These are phyloP conservation scores for Quambalaria eucalypti DNA, from an alignment of 1,284 basidiomycete genomes.

Conservation along the genomic window DNA sequence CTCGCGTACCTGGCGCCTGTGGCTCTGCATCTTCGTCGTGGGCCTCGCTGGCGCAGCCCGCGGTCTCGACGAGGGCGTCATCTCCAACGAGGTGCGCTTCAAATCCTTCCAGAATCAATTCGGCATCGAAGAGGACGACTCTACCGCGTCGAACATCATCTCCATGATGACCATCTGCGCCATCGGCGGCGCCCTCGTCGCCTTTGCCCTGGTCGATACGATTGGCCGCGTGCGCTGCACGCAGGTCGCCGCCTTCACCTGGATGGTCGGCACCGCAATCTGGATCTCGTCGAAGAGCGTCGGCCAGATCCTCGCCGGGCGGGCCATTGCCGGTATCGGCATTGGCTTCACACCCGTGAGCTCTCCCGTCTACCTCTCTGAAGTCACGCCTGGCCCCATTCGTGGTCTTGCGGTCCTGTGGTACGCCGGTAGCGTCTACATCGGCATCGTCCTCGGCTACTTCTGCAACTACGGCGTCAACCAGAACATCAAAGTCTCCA, in stretches of 20 bases:
- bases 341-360: slow-evolving; percentile 26
- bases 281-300: slow-evolving; percentile 30
- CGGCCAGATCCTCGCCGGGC: slow-evolving; percentile 22
- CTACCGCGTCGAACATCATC: slow-evolving; percentile 20
- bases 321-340: slow-evolving; percentile 28
- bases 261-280: slow-evolving; percentile 27
- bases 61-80: slow-evolving; percentile 31
- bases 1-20: slow-evolving; percentile 5
- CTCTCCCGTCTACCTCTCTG: slow-evolving; percentile 21
- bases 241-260: slow-evolving; percentile 24
- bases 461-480: slow-evolving; percentile 13
- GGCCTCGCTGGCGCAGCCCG: slow-evolving; percentile 15
- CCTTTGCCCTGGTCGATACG: slow-evolving; percentile 30
- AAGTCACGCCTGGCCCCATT: slow-evolving; percentile 22
- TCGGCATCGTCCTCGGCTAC: slow-evolving; percentile 23
- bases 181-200: slow-evolving; percentile 24
- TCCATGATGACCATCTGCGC: slow-evolving; percentile 27
- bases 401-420: slow-evolving; percentile 21
- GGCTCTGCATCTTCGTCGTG: slow-evolving; percentile 2
- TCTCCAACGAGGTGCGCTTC: slow-evolving; percentile 18
- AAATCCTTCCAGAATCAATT: slow-evolving; percentile 19
- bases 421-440: slow-evolving; percentile 20
- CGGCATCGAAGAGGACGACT: slow-evolving; percentile 18
- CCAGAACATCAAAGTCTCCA: slow-evolving; percentile 2
- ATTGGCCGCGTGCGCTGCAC: slow-evolving; percentile 20